Conservation (phyloP, 306 rosid species). For the Morella rubra region DNA sequence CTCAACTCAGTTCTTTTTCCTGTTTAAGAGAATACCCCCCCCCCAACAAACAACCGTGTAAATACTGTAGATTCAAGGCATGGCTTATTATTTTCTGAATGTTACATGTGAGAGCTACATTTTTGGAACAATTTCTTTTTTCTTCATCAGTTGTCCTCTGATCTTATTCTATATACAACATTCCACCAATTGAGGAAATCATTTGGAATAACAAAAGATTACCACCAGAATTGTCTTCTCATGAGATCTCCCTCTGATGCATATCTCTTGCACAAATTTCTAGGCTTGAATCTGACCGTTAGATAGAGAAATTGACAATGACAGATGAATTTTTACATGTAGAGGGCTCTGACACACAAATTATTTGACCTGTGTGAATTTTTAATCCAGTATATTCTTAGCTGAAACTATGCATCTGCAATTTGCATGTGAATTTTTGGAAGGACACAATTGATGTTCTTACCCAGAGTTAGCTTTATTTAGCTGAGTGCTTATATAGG, state of each 20-base stretch:
- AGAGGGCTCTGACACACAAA: neutral
- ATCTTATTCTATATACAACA: neutral
- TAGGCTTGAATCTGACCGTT: neutral
- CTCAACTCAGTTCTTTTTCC: conserved; percentile 15
- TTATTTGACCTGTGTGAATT: too few species aligned
- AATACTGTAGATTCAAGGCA: neutral
- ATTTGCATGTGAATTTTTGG: neutral
- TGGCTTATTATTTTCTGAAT: neutral
- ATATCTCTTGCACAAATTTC: neutral
- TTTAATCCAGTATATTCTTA: too few species aligned
- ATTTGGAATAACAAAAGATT: neutral
- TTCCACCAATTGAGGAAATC: neutral
- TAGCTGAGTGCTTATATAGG: neutral
- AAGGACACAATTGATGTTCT: neutral
- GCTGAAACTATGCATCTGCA: too few species aligned
- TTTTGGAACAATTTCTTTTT: neutral
- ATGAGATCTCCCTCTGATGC: neutral
- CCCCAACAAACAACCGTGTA: too few species aligned
- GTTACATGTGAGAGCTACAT: neutral
- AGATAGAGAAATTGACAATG: neutral
- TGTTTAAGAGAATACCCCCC: neutral
- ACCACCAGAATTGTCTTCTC: neutral
- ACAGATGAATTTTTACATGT: neutral
- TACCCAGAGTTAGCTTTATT: neutral
- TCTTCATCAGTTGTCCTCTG: neutral